A percentile compares a stretch with the other conserved stretches of the same genome.
Conservation (phyloP, 2,329 filamentous ascomycete species). For the Paradendryphiella salina region DNA sequence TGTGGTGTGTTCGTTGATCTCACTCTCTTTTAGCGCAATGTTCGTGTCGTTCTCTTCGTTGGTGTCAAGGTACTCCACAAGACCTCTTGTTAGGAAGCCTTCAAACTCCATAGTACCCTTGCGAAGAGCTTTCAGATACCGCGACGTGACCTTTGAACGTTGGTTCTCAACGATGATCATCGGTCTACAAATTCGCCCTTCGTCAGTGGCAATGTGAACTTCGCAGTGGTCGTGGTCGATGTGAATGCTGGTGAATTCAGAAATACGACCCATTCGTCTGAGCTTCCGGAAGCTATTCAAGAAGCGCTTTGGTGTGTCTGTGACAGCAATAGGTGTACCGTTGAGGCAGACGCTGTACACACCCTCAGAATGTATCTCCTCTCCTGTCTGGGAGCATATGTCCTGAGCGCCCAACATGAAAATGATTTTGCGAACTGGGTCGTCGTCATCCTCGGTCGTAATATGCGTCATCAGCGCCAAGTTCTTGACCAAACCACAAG, state of each 20-base stretch:
- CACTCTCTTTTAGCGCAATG: constrained; percentile 84
- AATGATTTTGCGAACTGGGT: constrained; percentile 81
- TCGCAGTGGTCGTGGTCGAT: constrained; percentile 91
- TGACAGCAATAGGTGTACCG: constrained; percentile 88
- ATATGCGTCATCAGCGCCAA: constrained; percentile 99
- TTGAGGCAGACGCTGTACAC: constrained; percentile 93
- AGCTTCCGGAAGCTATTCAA: constrained; percentile 82
- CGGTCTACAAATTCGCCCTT: constrained; percentile 93
- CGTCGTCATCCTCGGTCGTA: constrained; percentile 93
- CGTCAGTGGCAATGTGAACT: constrained; percentile 94
- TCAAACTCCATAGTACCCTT: constrained; percentile 87
- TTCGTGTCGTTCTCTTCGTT: constrained; percentile 98
- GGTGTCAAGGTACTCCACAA: constrained; percentile 96
- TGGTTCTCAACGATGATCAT: constrained; percentile 93
- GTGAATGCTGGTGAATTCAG: constrained; percentile 94
- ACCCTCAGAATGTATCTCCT: constrained; percentile 82
- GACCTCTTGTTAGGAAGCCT: constrained; percentile 84
- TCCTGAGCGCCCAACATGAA: constrained; percentile 84
- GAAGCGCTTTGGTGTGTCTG: constrained; percentile 83
- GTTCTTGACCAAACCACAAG: constrained; percentile 97
- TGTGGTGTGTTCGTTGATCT: constrained; percentile 81
- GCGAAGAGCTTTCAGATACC: constrained; percentile 79
- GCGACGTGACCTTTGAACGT: constrained; percentile 75
- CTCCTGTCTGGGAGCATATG: constrained; percentile 77
- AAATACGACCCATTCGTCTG: constrained; percentile 86